Conservation (phyloP, 2,329 filamentous ascomycete genomes). For the Leptographium procerum region DNA sequence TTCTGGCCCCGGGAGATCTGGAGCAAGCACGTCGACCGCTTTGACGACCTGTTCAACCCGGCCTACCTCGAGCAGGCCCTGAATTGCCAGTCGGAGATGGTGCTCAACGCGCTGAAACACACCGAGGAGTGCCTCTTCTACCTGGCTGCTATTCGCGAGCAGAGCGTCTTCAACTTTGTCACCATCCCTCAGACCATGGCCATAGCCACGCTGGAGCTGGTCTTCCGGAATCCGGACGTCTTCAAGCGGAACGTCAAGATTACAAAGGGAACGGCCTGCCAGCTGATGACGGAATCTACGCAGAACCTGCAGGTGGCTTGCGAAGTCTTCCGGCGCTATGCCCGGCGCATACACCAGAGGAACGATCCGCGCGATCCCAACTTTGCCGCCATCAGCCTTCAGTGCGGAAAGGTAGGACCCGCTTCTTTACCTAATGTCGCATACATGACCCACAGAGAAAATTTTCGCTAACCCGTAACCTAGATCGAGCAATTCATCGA, state of each 20-base stretch:
- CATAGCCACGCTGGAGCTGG: constrained; percentile 82
- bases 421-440: background rate
- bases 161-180: constrained; percentile 98
- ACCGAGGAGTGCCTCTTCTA: constrained; percentile 95
- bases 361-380: constrained; percentile 90
- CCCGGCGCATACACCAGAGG: constrained; percentile 77
- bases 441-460: background rate
- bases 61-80: constrained; percentile 67
- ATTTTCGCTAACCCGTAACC: background rate
- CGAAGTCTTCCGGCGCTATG: constrained; percentile 68
- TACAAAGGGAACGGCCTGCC: constrained; percentile 85
- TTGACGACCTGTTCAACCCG: constrained; percentile 80
- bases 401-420: constrained; percentile 64
- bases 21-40: constrained; percentile 86
- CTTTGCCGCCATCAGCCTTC: constrained; percentile 81
- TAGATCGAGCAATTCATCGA: constrained; percentile 91
- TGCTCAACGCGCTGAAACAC: constrained; percentile 76
- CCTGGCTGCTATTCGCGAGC: constrained; percentile 86
- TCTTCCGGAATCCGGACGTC: constrained; percentile 82
- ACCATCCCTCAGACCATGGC: constrained; percentile 97
- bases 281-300: constrained; percentile 83
- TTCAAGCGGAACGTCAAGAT: constrained; percentile 91
- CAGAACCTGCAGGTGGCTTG: constrained; percentile 78
- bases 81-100: constrained; percentile 85
- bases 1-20: constrained; percentile 97